Percentiles rank a stretch among this genome's conserved stretches.
phyloP scores from a whole-genome alignment of 768 basidiomycete genomes.

The Lactarius psammicola region DNA sequence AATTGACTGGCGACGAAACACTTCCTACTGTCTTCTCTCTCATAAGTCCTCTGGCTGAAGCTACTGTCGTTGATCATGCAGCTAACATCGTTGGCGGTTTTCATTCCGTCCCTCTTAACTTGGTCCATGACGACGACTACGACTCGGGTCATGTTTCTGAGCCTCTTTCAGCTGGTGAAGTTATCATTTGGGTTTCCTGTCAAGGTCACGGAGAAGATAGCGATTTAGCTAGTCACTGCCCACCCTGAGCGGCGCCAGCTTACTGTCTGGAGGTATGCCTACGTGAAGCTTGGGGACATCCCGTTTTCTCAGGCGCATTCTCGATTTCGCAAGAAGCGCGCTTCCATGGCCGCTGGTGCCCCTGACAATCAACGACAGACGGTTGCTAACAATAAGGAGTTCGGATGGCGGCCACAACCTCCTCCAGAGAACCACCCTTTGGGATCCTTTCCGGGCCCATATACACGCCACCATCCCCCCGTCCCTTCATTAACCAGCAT shows the following conservation, averaged over 20 bases:
- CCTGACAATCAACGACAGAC: constrained; percentile 31
- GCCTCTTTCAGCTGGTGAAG: constrained; percentile 61
- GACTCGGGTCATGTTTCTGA: constrained; percentile 48
- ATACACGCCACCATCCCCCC: constrained; percentile 32
- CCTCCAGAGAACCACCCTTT: constrained; percentile 36
- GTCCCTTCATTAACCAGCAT: constrained; percentile 52
- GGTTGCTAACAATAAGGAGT: constrained; percentile 24
- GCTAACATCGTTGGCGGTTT: constrained; percentile 54
- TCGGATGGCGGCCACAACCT: constrained; percentile 22
- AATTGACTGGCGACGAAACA: constrained; percentile 59
- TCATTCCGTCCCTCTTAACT: constrained; percentile 31
- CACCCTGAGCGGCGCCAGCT: constrained; percentile 52
- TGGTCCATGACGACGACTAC: constrained; percentile 39
- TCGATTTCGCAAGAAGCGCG: constrained; percentile 42
- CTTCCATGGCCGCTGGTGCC: constrained; percentile 25
- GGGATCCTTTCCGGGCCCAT: constrained; percentile 35
- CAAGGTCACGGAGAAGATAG: constrained; percentile 42
- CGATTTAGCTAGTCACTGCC: constrained; percentile 58
- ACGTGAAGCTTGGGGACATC: constrained; percentile 57
- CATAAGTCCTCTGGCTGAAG: constrained; percentile 73
- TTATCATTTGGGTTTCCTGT: constrained; percentile 59
- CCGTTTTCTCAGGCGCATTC: constrained; percentile 42
- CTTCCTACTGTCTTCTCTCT: constrained; percentile 82
- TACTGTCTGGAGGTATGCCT: constrained; percentile 72
- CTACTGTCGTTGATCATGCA: constrained; percentile 67